These are phyloP conservation scores for Candida krabiensis DNA, from an alignment of 805 yeast genomes.

Conservation along the genomic window DNA sequence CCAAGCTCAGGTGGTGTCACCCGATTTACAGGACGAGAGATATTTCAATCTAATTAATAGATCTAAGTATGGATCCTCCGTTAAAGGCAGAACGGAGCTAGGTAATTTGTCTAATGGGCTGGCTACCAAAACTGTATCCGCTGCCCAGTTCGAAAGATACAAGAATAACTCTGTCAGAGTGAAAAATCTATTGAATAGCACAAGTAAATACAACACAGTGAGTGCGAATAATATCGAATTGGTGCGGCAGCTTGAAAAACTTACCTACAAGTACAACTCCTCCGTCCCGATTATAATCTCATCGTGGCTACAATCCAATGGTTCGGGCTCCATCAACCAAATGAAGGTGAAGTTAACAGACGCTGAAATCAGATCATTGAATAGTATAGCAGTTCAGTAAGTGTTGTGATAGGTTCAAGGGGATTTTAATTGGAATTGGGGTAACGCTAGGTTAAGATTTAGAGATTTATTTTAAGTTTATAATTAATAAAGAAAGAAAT, in stretches of 20 bases:
- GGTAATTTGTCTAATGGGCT: not conserved
- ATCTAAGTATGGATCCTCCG: not conserved
- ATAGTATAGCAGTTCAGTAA: constrained; percentile 7
- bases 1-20: constrained; percentile 7
- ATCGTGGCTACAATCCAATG: constrained; percentile 17
- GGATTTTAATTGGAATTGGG: not conserved
- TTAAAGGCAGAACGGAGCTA: constrained; percentile 1
- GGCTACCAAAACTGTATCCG: constrained; percentile 11
- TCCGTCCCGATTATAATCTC: constrained; percentile 25
- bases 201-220: not conserved
- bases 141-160: constrained; percentile 26
- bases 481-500: too few species aligned
- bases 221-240: constrained; percentile 16
- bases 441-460: too few species aligned
- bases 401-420: too few species aligned
- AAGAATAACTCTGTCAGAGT: constrained; percentile 18
- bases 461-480: too few species aligned
- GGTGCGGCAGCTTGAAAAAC: constrained; percentile 20
- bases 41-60: constrained; percentile 1
- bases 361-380: constrained; percentile 17
- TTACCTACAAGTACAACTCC: constrained; percentile 22
- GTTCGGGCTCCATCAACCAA: not conserved
- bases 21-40: constrained; percentile 18
- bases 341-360: constrained; percentile 12
- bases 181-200: constrained; percentile 10